Evolutionary conservation across 768 basidiomycete genomes (phyloP).

Genomic region (Rubroboletus satanas): DNA sequence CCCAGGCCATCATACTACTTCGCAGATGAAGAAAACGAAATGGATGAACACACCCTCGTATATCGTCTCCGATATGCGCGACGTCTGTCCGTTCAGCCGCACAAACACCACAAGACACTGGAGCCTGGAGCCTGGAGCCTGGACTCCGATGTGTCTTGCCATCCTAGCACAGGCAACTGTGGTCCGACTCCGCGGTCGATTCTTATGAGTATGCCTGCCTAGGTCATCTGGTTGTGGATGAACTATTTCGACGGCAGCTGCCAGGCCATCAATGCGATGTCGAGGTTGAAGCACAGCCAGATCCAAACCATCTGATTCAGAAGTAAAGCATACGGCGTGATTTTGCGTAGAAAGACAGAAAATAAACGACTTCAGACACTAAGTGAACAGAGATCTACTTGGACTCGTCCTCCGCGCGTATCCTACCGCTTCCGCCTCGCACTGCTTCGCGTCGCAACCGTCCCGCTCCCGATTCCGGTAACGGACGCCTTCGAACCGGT

Average conservation of each 20-base stretch:
- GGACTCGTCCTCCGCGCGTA: not conserved
- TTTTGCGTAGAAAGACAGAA: not conserved
- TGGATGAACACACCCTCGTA: not conserved
- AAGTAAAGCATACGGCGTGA: not conserved
- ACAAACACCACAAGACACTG: not conserved
- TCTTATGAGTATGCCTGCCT: too few species aligned
- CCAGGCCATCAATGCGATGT: not conserved
- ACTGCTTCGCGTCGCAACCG: slow-evolving; percentile 26
- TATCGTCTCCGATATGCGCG: not conserved
- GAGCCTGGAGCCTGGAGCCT: too few species aligned
- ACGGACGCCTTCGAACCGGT: slow-evolving; percentile 9
- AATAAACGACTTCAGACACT: not conserved
- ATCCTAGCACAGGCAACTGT: not conserved
- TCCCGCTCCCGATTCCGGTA: slow-evolving; percentile 7
- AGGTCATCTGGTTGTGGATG: too few species aligned
- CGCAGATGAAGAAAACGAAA: not conserved
- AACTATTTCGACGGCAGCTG: not conserved
- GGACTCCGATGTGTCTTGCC: not conserved
- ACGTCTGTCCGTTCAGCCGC: not conserved
- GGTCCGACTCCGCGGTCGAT: not conserved
- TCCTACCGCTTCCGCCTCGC: slow-evolving; percentile 30
- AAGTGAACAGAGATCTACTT: slow-evolving; percentile 1
- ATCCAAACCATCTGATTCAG: not conserved
- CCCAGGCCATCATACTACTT: too few species aligned
- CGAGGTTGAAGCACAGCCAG: not conserved